phyloP scores from a whole-genome alignment of 192 early-diverging fungal species.

The Backusella tarrabulga region DNA sequence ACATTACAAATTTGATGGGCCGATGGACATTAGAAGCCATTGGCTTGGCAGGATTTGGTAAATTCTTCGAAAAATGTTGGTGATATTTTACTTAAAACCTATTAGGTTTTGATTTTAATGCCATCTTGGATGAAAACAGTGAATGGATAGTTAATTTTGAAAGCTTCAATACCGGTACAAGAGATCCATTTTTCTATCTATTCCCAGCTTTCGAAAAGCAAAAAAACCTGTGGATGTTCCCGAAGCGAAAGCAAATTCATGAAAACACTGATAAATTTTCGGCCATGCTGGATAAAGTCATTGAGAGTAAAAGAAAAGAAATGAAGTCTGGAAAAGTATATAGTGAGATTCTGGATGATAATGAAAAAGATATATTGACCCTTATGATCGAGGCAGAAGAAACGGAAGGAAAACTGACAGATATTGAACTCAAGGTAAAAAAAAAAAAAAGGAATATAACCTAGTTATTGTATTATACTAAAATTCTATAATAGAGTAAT shows the following conservation, averaged over 20 bases:
- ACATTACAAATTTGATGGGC: conserved; percentile 15
- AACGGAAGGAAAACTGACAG: background rate
- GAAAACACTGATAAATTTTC: background rate
- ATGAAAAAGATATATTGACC: conserved; percentile 30
- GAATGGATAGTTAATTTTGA: conserved; percentile 44
- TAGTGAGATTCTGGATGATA: background rate
- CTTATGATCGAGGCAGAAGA: conserved; percentile 24
- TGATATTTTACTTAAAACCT: background rate
- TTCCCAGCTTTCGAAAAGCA: conserved; percentile 49
- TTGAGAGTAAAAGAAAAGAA: conserved; percentile 2
- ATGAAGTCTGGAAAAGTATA: background rate
- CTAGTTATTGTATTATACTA: background rate
- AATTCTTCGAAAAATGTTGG: background rate
- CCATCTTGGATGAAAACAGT: conserved; percentile 44
- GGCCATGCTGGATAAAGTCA: background rate
- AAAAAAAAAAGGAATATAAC: background rate
- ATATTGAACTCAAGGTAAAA: background rate
- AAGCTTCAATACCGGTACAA: conserved; percentile 41
- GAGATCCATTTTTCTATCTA: conserved; percentile 48
- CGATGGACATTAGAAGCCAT: conserved; percentile 31
- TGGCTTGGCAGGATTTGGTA: conserved; percentile 33
- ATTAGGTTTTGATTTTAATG: conserved; percentile 48
- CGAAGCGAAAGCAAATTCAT: conserved; percentile 5
- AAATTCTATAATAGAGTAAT: conserved; percentile 4
- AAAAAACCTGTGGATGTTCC: background rate